A percentile compares a stretch with the other conserved stretches of the same genome.
phyloP scores from a whole-genome alignment of 345 rosid genomes.

The Kandelia obovata region DNA sequence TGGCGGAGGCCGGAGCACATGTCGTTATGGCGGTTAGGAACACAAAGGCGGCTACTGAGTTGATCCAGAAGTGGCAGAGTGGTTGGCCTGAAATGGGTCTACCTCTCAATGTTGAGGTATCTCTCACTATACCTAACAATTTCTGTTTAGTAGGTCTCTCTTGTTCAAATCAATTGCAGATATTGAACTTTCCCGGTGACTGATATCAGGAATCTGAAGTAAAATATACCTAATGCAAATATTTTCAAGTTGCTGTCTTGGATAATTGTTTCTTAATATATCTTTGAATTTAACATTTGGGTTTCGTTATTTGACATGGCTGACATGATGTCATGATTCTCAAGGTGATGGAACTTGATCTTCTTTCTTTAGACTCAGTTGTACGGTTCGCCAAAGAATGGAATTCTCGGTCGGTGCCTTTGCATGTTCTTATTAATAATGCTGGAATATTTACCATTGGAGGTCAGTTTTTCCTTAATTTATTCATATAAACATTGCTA shows the following conservation, averaged over 20 bases:
- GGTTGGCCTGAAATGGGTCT: neutral
- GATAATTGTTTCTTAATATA: too few species aligned
- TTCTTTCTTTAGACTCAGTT: slow-evolving; percentile 14
- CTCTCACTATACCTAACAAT: too few species aligned
- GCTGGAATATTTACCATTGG: slow-evolving; percentile 14
- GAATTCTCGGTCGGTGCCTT: slow-evolving; percentile 7
- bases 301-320: too few species aligned
- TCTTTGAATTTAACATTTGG: too few species aligned
- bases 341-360: slow-evolving; percentile 15
- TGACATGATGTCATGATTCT: neutral
- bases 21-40: slow-evolving; percentile 21
- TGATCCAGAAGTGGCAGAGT: slow-evolving; percentile 18
- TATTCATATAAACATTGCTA: too few species aligned
- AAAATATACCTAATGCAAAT: too few species aligned
- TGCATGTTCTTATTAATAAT: slow-evolving; percentile 19
- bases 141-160: too few species aligned
- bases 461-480: too few species aligned
- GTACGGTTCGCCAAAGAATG: slow-evolving; percentile 9
- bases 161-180: too few species aligned
- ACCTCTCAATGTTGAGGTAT: slow-evolving; percentile 5
- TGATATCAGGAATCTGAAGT: too few species aligned
- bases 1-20: slow-evolving; percentile 18
- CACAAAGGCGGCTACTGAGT: slow-evolving; percentile 8
- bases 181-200: too few species aligned
- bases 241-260: too few species aligned